Evolutionary conservation across 176 grass and related monocot species (phyloP).

Genomic region (Lolium rigidum): DNA sequence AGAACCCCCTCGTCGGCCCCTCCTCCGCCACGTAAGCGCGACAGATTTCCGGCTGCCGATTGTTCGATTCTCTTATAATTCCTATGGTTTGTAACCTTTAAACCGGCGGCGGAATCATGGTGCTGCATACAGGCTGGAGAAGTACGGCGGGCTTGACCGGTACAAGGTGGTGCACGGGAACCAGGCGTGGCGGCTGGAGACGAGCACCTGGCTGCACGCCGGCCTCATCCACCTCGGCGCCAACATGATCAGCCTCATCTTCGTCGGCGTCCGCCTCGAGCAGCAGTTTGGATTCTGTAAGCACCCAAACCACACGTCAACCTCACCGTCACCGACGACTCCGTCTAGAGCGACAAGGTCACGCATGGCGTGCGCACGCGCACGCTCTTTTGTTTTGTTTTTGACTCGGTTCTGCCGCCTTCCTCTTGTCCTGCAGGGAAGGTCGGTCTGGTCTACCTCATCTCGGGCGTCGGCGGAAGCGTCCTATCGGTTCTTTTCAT

Average conservation of each 20-base stretch:
- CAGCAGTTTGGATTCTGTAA: conserved; percentile 96
- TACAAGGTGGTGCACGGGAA: conserved; percentile 61
- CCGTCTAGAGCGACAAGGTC: background rate
- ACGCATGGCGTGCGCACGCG: background rate
- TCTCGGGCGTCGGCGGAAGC: conserved; percentile 86
- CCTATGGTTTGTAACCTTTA: background rate
- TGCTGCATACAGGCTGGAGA: conserved; percentile 55
- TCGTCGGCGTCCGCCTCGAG: conserved; percentile 85
- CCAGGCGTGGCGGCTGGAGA: conserved; percentile 81
- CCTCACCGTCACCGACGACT: background rate
- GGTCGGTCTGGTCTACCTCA: conserved; percentile 74
- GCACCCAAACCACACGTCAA: background rate
- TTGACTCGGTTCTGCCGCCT: conserved; percentile 17
- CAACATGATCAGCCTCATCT: conserved; percentile 84
- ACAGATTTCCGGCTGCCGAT: background rate
- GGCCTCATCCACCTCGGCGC: conserved; percentile 81
- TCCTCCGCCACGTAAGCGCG: conserved; percentile 60
- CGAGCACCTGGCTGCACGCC: conserved; percentile 79
- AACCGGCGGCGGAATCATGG: background rate
- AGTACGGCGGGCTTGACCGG: conserved; percentile 72
- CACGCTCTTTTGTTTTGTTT: background rate
- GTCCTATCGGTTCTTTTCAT: conserved; percentile 85
- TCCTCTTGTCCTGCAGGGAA: conserved; percentile 51
- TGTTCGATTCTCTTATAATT: background rate
- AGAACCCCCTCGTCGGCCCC: conserved; percentile 83